A percentile compares a stretch with the other conserved stretches of the same genome.
phyloP scores from a whole-genome alignment of 2,329 filamentous ascomycete species.

The Sclerotinia subarctica region DNA sequence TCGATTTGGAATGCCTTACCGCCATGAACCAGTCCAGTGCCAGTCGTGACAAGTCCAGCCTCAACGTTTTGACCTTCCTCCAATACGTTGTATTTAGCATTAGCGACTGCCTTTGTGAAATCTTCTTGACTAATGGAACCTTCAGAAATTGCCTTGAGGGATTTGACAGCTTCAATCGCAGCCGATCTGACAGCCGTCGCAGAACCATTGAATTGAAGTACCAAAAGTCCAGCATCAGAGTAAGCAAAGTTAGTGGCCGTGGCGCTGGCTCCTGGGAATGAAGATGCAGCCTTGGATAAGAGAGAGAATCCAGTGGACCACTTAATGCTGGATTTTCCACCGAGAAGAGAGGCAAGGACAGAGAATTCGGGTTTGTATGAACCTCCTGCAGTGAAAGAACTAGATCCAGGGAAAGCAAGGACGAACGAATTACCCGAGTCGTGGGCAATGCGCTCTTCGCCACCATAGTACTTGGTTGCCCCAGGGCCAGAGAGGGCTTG shows the following conservation, averaged over 20 bases:
- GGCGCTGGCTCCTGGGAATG: slow-evolving; percentile 63
- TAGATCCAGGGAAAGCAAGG: slow-evolving; percentile 88
- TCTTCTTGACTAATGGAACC: slow-evolving; percentile 79
- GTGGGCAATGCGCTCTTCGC: slow-evolving; percentile 85
- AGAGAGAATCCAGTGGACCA: slow-evolving; percentile 93
- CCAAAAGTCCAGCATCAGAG: slow-evolving; percentile 89
- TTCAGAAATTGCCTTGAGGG: slow-evolving; percentile 75
- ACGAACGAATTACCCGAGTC: slow-evolving; percentile 76
- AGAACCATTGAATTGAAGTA: slow-evolving; percentile 74
- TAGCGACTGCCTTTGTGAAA: slow-evolving; percentile 84
- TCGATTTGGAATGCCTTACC: slow-evolving; percentile 82
- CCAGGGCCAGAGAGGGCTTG: slow-evolving; percentile 54
- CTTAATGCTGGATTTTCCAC: slow-evolving; percentile 88
- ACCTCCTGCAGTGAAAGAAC: slow-evolving; percentile 62
- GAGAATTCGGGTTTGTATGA: slow-evolving; percentile 86
- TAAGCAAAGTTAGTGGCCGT: slow-evolving; percentile 78
- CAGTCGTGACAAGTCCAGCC: slow-evolving; percentile 76
- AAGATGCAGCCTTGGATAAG: slow-evolving; percentile 72
- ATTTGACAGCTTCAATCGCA: slow-evolving; percentile 73
- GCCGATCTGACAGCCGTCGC: slow-evolving; percentile 70
- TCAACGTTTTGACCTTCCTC: slow-evolving; percentile 76
- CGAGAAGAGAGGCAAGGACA: slow-evolving; percentile 84
- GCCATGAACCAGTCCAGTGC: slow-evolving; percentile 76
- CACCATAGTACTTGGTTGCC: slow-evolving; percentile 85
- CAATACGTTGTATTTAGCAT: slow-evolving; percentile 89